These are phyloP conservation scores for Gaertneriomyces sp. DNA, from an alignment of 192 early-diverging fungal species.

Conservation along the genomic window DNA sequence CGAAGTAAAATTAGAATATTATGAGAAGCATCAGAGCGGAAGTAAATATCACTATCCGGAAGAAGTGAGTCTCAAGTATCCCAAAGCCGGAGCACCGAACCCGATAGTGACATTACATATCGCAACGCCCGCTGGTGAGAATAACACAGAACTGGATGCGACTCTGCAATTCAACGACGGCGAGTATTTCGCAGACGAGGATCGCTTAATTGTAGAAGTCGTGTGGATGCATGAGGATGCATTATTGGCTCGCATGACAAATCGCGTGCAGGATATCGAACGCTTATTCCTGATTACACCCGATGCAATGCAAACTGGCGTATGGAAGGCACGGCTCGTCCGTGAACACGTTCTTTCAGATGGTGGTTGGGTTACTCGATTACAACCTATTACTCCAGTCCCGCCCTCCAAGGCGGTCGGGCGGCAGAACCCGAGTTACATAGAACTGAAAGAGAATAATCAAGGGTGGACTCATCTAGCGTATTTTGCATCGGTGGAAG, in stretches of 20 bases:
- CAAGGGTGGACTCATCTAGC: conserved; percentile 48
- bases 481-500: conserved; percentile 26
- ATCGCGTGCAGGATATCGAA: conserved; percentile 84
- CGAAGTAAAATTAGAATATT: conserved; percentile 73
- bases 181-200: conserved; percentile 56
- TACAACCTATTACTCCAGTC: conserved; percentile 34
- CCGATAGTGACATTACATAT: conserved; percentile 76
- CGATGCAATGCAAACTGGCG: conserved; percentile 35
- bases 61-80: conserved; percentile 77
- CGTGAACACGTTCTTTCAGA: conserved; percentile 51
- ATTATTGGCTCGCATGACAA: conserved; percentile 76
- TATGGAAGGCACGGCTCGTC: conserved; percentile 70
- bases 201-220: conserved; percentile 80
- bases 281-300: conserved; percentile 61
- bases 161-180: conserved; percentile 44
- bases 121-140: conserved; percentile 42
- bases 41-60: conserved; percentile 61
- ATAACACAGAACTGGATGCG: conserved; percentile 8
- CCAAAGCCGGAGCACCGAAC: conserved; percentile 83
- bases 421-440: conserved; percentile 30
- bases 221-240: conserved; percentile 60
- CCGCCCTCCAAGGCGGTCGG: conserved; percentile 31
- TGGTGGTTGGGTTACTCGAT: conserved; percentile 45
- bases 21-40: conserved; percentile 48
- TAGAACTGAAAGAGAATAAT: conserved; percentile 49